phyloP scores from a whole-genome alignment of 345 rosid species.

The Viola odorata region DNA sequence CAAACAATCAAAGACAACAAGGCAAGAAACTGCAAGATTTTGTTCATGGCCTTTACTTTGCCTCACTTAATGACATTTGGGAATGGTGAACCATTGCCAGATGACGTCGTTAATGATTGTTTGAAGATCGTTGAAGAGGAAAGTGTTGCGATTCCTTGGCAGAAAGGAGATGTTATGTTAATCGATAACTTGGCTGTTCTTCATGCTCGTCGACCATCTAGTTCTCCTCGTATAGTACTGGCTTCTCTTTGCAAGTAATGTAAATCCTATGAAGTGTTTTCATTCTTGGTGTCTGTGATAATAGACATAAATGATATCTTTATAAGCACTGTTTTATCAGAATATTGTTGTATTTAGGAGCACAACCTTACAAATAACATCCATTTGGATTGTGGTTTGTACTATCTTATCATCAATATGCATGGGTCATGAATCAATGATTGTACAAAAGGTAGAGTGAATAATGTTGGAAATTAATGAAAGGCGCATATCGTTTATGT shows the following conservation, averaged over 20 bases:
- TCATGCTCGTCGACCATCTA: conserved; percentile 63
- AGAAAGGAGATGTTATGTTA: conserved; percentile 71
- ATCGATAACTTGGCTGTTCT: conserved; percentile 84
- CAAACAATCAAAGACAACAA: conserved; percentile 63
- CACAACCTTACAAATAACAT: no score
- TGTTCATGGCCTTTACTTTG: conserved; percentile 77
- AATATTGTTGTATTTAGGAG: no score
- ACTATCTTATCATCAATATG: no score
- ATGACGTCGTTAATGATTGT: conserved; percentile 50
- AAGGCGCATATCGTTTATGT: no score
- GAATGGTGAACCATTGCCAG: conserved; percentile 59
- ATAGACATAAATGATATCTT: no score
- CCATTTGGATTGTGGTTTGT: no score
- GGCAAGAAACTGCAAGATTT: conserved; percentile 61
- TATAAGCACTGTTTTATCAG: no score
- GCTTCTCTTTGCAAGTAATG: conserved; percentile 80
- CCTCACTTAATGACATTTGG: conserved; percentile 70
- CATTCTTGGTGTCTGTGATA: no score
- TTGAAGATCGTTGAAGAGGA: conserved; percentile 69
- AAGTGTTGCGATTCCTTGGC: conserved; percentile 74
- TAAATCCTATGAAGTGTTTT: no score
- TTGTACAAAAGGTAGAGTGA: no score
- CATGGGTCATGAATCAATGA: no score
- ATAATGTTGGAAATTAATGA: no score
- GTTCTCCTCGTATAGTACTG: conserved; percentile 65